Evolutionary conservation across 768 basidiomycete species (phyloP).

Genomic region (Mrakia hoshinonis): DNA sequence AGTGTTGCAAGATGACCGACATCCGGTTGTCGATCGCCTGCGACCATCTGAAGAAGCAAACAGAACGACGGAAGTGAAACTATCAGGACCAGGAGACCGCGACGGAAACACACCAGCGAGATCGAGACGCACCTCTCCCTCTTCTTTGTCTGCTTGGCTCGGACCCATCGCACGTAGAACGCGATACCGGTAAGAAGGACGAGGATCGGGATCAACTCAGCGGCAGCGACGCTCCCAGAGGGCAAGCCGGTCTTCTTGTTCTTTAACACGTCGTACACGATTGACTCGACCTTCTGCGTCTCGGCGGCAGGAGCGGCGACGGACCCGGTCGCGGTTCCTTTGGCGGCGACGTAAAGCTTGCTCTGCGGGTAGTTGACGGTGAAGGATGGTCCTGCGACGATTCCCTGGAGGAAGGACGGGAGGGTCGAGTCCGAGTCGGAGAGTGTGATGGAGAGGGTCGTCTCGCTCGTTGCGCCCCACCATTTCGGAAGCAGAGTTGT

Average conservation of each 20-base stretch:
- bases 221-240: constrained; percentile 19
- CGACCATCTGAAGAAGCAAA: constrained; percentile 14
- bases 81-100: background rate
- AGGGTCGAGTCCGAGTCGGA: background rate
- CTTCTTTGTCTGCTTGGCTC: constrained; percentile 26
- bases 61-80: background rate
- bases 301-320: constrained; percentile 15
- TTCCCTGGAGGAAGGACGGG: background rate
- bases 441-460: background rate
- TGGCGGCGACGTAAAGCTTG: background rate
- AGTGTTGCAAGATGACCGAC: constrained; percentile 27
- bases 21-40: constrained; percentile 29
- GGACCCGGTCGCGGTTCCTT: constrained; percentile 6
- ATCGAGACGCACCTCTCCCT: constrained; percentile 25
- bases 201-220: constrained; percentile 18
- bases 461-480: background rate
- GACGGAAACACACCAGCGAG: background rate
- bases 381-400: constrained; percentile 18
- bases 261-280: constrained; percentile 1
- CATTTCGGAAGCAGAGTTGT: constrained; percentile 18
- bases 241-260: constrained; percentile 5
- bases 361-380: constrained; percentile 17
- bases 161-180: constrained; percentile 16
- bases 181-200: constrained; percentile 10
- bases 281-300: constrained; percentile 4